Conservation (phyloP, 768 basidiomycete species). For the Pleurotus citrinopileatus region DNA sequence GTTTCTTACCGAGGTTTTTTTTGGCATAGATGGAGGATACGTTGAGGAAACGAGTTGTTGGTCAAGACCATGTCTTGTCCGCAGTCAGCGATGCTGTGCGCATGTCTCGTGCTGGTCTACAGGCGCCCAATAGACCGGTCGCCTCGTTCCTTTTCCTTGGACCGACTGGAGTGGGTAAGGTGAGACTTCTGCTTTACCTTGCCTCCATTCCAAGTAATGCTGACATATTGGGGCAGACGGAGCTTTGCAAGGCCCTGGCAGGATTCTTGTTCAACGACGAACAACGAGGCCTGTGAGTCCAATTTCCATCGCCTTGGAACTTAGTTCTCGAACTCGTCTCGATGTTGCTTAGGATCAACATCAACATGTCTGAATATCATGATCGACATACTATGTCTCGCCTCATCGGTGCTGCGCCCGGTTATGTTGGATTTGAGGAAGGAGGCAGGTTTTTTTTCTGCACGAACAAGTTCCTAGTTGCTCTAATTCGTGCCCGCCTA, state of each 20-base stretch:
- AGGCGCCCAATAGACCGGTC: constrained; percentile 85
- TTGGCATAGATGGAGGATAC: constrained; percentile 85
- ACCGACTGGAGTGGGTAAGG: constrained; percentile 86
- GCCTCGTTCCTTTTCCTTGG: constrained; percentile 92
- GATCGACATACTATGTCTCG: constrained; percentile 91
- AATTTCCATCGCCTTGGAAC: neutral
- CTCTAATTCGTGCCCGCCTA: neutral
- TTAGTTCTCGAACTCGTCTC: neutral
- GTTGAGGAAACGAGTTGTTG: constrained; percentile 73
- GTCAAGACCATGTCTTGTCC: constrained; percentile 85
- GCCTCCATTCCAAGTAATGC: neutral
- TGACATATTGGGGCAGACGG: constrained; percentile 51
- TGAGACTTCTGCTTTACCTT: no score
- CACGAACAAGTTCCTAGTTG: neutral
- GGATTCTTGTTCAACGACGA: constrained; percentile 90
- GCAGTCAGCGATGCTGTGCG: constrained; percentile 90
- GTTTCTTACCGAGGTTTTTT: neutral
- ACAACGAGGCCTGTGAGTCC: constrained; percentile 71
- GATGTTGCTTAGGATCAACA: constrained; percentile 58
- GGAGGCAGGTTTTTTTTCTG: constrained; percentile 40
- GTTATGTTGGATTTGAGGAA: constrained; percentile 90
- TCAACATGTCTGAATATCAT: constrained; percentile 97
- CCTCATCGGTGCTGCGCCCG: constrained; percentile 89
- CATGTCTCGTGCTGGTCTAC: constrained; percentile 87
- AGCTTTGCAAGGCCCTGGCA: constrained; percentile 85